phyloP scores from a whole-genome alignment of 768 basidiomycete genomes.

The Suillus plorans region DNA sequence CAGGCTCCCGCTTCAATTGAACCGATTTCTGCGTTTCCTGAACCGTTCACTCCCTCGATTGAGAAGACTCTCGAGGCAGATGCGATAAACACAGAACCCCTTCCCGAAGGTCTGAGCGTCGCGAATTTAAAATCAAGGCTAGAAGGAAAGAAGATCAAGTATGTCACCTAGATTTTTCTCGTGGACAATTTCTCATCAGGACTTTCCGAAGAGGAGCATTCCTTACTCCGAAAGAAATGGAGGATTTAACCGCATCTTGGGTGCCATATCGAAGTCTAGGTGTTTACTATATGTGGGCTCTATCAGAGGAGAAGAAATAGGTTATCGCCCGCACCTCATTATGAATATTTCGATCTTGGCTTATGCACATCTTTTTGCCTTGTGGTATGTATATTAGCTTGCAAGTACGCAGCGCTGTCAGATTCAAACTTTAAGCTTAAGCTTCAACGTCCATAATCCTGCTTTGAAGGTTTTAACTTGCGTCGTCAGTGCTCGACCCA shows the following conservation, averaged over 20 bases:
- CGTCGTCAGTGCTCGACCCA: neutral
- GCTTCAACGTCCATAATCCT: neutral
- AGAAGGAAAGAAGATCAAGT: slow-evolving; percentile 74
- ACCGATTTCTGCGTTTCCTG: slow-evolving; percentile 43
- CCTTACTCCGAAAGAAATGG: slow-evolving; percentile 82
- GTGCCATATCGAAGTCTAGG: slow-evolving; percentile 81
- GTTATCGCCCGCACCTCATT: neutral
- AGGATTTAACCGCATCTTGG: slow-evolving; percentile 73
- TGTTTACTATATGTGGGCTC: slow-evolving; percentile 90
- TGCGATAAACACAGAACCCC: slow-evolving; percentile 31
- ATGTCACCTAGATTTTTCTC: slow-evolving; percentile 23
- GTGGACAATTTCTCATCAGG: slow-evolving; percentile 12
- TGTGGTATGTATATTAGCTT: neutral
- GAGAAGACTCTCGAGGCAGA: slow-evolving; percentile 49
- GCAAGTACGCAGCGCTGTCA: neutral
- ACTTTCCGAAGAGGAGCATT: slow-evolving; percentile 55
- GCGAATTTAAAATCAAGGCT: slow-evolving; percentile 58
- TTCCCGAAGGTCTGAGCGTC: slow-evolving; percentile 63
- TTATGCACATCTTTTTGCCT: neutral
- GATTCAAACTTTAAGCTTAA: neutral
- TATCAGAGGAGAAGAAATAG: slow-evolving; percentile 43
- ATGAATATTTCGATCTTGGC: neutral
- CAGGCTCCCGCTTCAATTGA: neutral
- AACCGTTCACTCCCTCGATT: slow-evolving; percentile 69
- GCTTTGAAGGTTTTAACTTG: neutral